Conservation (phyloP, 192 early-diverging fungal species). For the Coemansia sp. region DNA sequence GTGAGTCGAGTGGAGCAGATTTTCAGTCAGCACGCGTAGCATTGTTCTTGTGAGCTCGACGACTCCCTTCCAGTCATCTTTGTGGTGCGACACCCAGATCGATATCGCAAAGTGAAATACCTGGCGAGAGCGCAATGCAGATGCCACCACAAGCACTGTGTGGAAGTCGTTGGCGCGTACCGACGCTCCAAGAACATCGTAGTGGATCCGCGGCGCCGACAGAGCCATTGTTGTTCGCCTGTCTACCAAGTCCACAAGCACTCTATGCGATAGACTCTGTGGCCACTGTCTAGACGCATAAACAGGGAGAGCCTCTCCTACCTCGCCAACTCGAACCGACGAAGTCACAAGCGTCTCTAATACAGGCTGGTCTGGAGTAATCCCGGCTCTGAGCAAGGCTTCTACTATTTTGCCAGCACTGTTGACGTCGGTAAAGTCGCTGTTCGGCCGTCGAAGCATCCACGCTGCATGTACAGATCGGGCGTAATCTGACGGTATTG, state of each 20-base stretch:
- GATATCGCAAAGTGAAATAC: constrained; percentile 19
- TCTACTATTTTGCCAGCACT: constrained; percentile 1
- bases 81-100: constrained; percentile 16
- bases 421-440: constrained; percentile 7
- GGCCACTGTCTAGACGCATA: constrained; percentile 14
- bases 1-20: constrained; percentile 35
- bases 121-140: constrained; percentile 5
- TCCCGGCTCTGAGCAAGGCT: not conserved
- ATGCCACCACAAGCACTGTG: constrained; percentile 4
- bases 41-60: constrained; percentile 1
- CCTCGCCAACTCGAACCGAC: constrained; percentile 7
- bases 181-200: constrained; percentile 21
- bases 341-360: constrained; percentile 20
- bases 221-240: constrained; percentile 3
- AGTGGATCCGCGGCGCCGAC: constrained; percentile 25
- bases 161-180: constrained; percentile 16
- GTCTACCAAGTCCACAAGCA: not conserved
- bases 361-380: constrained; percentile 14
- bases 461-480: constrained; percentile 14
- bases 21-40: constrained; percentile 5
- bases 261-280: not conserved
- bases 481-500: not conserved
- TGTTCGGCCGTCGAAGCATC: constrained; percentile 28
- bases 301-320: not conserved
- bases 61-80: constrained; percentile 15